Percentiles rank a stretch among this genome's conserved stretches.
These are phyloP conservation scores for Candida sakaeoensis DNA, from an alignment of 805 yeast genomes.

Conservation along the genomic window DNA sequence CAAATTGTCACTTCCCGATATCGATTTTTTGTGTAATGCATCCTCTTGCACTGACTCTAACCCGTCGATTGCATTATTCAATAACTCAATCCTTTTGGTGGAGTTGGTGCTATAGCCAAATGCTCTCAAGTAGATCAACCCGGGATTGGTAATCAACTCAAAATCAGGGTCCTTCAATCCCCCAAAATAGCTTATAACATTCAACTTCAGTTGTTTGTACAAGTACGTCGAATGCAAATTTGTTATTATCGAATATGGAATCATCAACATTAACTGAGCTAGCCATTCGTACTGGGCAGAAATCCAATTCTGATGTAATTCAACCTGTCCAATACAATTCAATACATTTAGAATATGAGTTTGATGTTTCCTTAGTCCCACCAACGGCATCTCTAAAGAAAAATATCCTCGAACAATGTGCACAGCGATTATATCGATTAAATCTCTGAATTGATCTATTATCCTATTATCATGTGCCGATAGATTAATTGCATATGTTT, in stretches of 20 bases:
- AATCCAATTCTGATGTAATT: conserved; percentile 43
- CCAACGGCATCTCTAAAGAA: conserved; percentile 53
- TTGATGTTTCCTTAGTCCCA: conserved; percentile 61
- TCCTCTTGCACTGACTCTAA: conserved; percentile 2
- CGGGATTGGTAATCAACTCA: conserved; percentile 27
- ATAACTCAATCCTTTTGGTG: conserved; percentile 25
- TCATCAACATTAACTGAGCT: conserved; percentile 50
- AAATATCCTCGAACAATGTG: conserved; percentile 61
- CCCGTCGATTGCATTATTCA: conserved; percentile 27
- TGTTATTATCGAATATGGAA: conserved; percentile 40
- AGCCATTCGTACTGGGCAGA: conserved; percentile 64
- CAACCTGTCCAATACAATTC: conserved; percentile 18
- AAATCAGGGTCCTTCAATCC: conserved; percentile 28
- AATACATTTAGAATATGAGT: conserved; percentile 55
- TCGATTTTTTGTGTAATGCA: conserved; percentile 1
- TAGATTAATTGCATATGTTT: conserved; percentile 5
- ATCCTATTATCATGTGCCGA: conserved; percentile 28
- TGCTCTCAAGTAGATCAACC: conserved; percentile 25
- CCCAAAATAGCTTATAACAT: conserved; percentile 23
- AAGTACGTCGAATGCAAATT: conserved; percentile 13
- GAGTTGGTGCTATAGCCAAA: conserved; percentile 13
- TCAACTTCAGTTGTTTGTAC: conserved; percentile 13
- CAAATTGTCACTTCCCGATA: conserved; percentile 5
- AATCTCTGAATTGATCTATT: conserved; percentile 33
- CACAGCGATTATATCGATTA: conserved; percentile 59